Conservation (phyloP, 169 alveolate genomes). For the Eimeria tenella region DNA sequence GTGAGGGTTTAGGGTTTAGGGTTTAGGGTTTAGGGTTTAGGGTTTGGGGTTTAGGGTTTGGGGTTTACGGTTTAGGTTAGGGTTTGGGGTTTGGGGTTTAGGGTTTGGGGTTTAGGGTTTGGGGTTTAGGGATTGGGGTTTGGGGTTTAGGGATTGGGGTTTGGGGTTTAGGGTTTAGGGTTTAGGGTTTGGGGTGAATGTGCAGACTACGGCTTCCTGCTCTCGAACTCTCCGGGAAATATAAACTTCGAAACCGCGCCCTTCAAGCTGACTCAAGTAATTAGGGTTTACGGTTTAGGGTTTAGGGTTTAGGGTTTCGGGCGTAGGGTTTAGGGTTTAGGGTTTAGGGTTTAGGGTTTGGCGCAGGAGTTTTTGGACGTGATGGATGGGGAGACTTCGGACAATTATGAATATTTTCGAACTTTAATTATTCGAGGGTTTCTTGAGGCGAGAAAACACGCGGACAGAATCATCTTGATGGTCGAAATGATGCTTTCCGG, state of each 20-base stretch:
- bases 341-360: not conserved
- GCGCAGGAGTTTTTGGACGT: not conserved
- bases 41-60: not conserved
- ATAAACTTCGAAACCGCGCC: slow-evolving; percentile 97
- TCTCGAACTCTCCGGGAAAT: slow-evolving; percentile 97
- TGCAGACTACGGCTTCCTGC: slow-evolving; percentile 95
- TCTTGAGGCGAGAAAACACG: slow-evolving; percentile 92
- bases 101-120: not conserved
- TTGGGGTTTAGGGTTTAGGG: too few species aligned
- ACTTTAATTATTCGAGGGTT: slow-evolving; percentile 90
- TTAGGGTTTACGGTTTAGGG: not conserved
- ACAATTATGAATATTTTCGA: slow-evolving; percentile 93
- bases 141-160: too few species aligned
- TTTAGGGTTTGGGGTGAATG: not conserved
- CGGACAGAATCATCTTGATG: slow-evolving; percentile 90
- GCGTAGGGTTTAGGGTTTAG: slow-evolving; percentile 70
- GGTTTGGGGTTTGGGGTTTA: not conserved
- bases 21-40: not conserved
- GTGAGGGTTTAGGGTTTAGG: not conserved
- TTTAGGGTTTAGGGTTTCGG: not conserved
- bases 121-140: too few species aligned
- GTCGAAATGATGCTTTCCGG: slow-evolving; percentile 94
- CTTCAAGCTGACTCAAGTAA: slow-evolving; percentile 93
- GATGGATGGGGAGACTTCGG: slow-evolving; percentile 95
- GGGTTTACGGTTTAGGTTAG: not conserved